phyloP scores from a whole-genome alignment of 2,329 filamentous ascomycete species.

The Colletotrichum sp. region DNA sequence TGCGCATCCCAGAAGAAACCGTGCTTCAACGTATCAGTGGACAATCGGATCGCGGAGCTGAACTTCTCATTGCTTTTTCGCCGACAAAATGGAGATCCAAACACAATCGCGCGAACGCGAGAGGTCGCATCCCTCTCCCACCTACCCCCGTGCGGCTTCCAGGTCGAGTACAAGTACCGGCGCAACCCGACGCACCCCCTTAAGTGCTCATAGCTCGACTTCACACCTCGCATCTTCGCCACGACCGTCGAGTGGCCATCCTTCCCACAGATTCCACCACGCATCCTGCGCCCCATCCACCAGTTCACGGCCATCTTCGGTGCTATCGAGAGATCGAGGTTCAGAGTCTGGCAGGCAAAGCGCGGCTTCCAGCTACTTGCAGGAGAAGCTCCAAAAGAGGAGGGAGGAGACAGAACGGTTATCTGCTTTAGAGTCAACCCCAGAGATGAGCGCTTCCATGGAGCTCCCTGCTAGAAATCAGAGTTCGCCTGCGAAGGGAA shows the following conservation, averaged over 20 bases:
- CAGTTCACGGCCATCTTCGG: slow-evolving; percentile 41
- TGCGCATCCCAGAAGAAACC: neutral
- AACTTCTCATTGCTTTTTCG: neutral
- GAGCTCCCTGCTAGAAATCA: slow-evolving; percentile 40
- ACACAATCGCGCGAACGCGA: slow-evolving; percentile 14
- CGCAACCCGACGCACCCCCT: slow-evolving; percentile 32
- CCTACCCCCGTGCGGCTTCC: slow-evolving; percentile 47
- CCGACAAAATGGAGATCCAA: slow-evolving; percentile 9
- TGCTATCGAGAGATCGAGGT: slow-evolving; percentile 46
- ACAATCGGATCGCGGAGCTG: neutral
- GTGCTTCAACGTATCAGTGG: neutral
- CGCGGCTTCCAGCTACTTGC: slow-evolving; percentile 56
- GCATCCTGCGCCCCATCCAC: slow-evolving; percentile 37
- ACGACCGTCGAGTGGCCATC: slow-evolving; percentile 36
- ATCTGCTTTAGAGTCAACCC: slow-evolving; percentile 38
- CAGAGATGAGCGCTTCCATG: slow-evolving; percentile 41
- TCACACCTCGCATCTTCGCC: slow-evolving; percentile 44
- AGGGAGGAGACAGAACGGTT: slow-evolving; percentile 52
- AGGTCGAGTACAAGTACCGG: slow-evolving; percentile 42
- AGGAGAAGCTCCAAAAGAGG: slow-evolving; percentile 59
- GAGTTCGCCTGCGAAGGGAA: slow-evolving; percentile 44
- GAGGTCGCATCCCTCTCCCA: slow-evolving; percentile 13
- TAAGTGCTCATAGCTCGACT: slow-evolving; percentile 47
- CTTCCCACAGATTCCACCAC: slow-evolving; percentile 46
- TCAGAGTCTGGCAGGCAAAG: slow-evolving; percentile 44